Base-by-base conservation (phyloP, 495 filamentous ascomycete genomes). In the Podospora pseudopauciseta region DNA sequence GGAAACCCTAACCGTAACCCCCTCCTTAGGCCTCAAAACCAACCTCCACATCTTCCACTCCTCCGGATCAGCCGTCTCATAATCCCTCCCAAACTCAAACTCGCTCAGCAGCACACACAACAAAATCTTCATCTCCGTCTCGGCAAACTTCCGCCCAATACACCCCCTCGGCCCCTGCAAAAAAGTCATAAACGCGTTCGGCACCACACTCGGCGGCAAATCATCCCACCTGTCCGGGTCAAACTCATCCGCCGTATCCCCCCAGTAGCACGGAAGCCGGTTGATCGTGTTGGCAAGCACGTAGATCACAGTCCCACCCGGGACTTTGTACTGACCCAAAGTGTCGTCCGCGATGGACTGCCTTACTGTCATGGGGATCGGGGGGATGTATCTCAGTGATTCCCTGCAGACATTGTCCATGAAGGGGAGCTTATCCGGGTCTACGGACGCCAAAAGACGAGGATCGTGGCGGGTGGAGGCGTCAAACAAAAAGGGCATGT, bases 11-110 rank as follows among this genome's bases (percentile, higher is more conserved):
- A 84, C 77, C 0, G 74, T 77, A 18, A 86, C 77, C 7, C 84
- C 84, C 66, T 83, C 79, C 73, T 79, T 81, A 2, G 84, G 84
- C 66, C 84, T 74, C 69, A 86, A 66, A 44, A 85, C 83, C 30
- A 85, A 67, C 5, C 83, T 74, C 84, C 83, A 86, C 83, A 84
- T 84, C 75, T 86, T 86, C 78, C 80, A 80, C 19, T 80, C 73
- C 74, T 85, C 84, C 7, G 82, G 84, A 67, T 86, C 79, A 3
- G 77, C 76, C 7, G 76, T 73, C 15, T 67, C 66, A 44, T 69
- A 69, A 63, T 85, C 80, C 6, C 75, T 75, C 69, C 67, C 69
- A 65, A 81, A 80, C 56, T 76, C 71, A 63, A 69, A 81, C 71
- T 73, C 71, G 70, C 74, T 77, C 34, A 81, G 70, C 63, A 81